A percentile compares a stretch with the other conserved stretches of the same genome.
Evolutionary conservation across 495 filamentous ascomycete species (phyloP).

Genomic region (Friedmanniomyces endolithicus): DNA sequence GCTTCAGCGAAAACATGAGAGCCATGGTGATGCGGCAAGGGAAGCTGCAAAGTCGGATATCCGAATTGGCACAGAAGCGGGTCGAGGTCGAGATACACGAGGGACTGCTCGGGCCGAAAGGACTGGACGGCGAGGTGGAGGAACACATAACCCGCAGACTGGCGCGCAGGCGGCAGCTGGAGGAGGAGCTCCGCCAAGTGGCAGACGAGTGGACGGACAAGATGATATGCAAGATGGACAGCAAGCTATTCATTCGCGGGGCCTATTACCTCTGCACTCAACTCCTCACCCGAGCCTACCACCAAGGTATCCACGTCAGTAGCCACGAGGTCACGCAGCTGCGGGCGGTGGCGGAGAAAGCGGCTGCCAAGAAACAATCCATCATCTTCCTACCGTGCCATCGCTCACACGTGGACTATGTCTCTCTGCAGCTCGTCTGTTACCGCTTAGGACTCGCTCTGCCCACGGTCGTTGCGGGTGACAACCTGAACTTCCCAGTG

Average conservation of each 20-base stretch:
- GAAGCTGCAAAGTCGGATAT: slow-evolving; percentile 59
- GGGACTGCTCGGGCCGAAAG: slow-evolving; percentile 46
- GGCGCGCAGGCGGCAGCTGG: slow-evolving; percentile 17
- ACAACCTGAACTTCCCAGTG: slow-evolving; percentile 88
- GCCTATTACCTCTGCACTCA: slow-evolving; percentile 87
- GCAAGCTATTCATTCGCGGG: slow-evolving; percentile 76
- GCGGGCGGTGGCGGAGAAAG: slow-evolving; percentile 65
- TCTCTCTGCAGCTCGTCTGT: slow-evolving; percentile 84
- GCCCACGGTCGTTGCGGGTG: slow-evolving; percentile 87
- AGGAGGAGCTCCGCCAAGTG: slow-evolving; percentile 49
- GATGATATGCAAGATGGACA: slow-evolving; percentile 99
- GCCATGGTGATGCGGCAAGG: slow-evolving; percentile 56
- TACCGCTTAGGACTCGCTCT: slow-evolving; percentile 81
- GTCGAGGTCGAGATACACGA: slow-evolving; percentile 62
- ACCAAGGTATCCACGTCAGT: slow-evolving; percentile 91
- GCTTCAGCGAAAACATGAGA: slow-evolving; percentile 87
- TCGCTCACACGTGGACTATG: slow-evolving; percentile 89
- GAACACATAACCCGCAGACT: slow-evolving; percentile 5
- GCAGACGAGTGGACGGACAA: slow-evolving; percentile 73
- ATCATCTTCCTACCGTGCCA: slow-evolving; percentile 95
- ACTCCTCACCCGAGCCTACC: slow-evolving; percentile 80
- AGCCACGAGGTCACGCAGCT: slow-evolving; percentile 82
- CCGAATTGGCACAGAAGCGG: slow-evolving; percentile 60
- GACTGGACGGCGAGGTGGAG: slow-evolving; percentile 12
- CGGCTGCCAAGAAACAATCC: slow-evolving; percentile 76